Evolutionary conservation across 768 basidiomycete genomes (phyloP), one percentile per base, ranked within the genome.

Genomic region (Pulveroboletus sp.): DNA sequence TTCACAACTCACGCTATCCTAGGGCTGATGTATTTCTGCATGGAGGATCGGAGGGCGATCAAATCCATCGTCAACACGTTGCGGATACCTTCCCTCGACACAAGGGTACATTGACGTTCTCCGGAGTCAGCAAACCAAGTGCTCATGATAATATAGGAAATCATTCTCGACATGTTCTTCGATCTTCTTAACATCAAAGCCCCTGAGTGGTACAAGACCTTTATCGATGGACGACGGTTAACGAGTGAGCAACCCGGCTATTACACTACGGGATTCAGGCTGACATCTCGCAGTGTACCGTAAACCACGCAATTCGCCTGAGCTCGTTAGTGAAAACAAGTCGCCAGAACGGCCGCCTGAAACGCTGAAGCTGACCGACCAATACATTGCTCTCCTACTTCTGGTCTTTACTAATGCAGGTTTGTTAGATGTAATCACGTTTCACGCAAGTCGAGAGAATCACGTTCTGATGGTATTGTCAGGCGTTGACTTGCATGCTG

Each of bases 1-100:
- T 35, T 40, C 47, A n/a, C 22, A 22, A n/a, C 35, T 53, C 36
- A 60, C 44, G n/a, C 9, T 47, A 17, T 40, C 19, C 40, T 76
- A 78, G 95, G 95, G 11, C 64, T 98, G 22, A 84, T 97, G 79
- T 97, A 95, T 65, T 85, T 95, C 59, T 95, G 92, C 67, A 83
- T 93, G 80, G 80, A 93, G 62, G 82, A 90, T 56, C 87, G 88
- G 75, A 75, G 82, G 29, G 92, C 93, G 0, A 84, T 99, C 47
- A 81, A 84, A 43, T 86, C 89, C 5, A 70, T 97, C 26, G 77
- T 98, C 26, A 80, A 93, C 58, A 90, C 87, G 0, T 75, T 99
- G 38, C 81, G 84, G 54, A 89, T 96, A 69, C 93, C 95, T 1
- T 91, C 89, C 3, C 75, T 91, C 23, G 86, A 91, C 40, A 85